Evolutionary conservation across 140 eudicot species (phyloP), one percentile per base, ranked within the genome.

Genomic region (Cichorium intybus): DNA sequence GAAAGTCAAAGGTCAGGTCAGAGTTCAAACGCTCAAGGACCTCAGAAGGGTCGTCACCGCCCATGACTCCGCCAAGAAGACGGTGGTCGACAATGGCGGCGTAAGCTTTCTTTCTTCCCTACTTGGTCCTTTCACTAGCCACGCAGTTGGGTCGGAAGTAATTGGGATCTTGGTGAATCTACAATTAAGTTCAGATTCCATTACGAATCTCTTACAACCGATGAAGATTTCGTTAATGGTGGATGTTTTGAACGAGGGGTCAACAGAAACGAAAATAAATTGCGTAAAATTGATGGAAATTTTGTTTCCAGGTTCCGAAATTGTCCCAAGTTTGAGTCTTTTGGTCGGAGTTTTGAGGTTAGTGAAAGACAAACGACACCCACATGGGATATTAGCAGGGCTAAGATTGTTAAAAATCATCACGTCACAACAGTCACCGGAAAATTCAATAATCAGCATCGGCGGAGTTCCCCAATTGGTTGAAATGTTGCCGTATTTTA

Each of bases 201-300:
- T 68, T 29, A 14, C 51, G 43, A 83, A 73, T 29, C 69, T 92
- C 56, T 63, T 76, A 77, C 89, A 92, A 64, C 96, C 96, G 1
- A 82, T 87, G 1, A 92, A 85, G 77, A 61, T 92, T 24, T 92
- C 99, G 6, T 50, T 90, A 31, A 68, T 92, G 68, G 90, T 83
- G n/a, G 99, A 92, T 41, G 79, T 85, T 75, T 73, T 92, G 76
- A 88, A 92, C 39, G 99, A 92, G 66, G 99, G 99, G 10, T 88
- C 90, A 0, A 75, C 86, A 1, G 95, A 84, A 27, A 88, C 99
- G 4, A 92, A 88, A 78, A 70, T 92, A 47, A 88, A 88, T 62
- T 92, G 99, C 35, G 71, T 86, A 0, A 37, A 23, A 7, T 68
- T 92, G 69, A 77, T 92, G 16, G 68, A 77, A 35, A 67, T 62